Conservation (phyloP, 345 rosid species). For the Punica granatum region DNA sequence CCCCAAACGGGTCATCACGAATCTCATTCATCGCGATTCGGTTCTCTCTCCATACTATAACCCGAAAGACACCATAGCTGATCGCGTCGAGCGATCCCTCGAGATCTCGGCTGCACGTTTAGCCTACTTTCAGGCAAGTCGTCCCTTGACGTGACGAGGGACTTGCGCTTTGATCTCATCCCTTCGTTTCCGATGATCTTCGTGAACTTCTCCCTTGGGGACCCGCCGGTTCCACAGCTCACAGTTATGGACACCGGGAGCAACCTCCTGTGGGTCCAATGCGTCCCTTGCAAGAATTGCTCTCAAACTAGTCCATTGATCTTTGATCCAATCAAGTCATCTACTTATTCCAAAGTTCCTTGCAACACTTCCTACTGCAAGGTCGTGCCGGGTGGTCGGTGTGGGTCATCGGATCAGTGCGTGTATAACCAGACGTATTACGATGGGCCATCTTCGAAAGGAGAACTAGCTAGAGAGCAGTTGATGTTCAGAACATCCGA, state of each 20-base stretch:
- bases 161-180: neutral
- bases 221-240: conserved; percentile 28
- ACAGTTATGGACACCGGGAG: conserved; percentile 39
- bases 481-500: conserved; percentile 23
- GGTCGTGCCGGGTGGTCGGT: conserved; percentile 3
- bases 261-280: conserved; percentile 30
- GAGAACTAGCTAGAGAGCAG: conserved; percentile 16
- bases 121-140: conserved; percentile 9
- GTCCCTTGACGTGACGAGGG: neutral
- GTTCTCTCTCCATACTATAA: conserved; percentile 11
- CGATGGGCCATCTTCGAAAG: conserved; percentile 9
- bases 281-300: conserved; percentile 23
- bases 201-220: conserved; percentile 27
- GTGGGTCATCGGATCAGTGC: conserved; percentile 13
- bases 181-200: conserved; percentile 16
- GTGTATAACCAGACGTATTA: conserved; percentile 14
- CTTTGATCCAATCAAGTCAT: conserved; percentile 19
- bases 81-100: conserved; percentile 1
- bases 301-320: neutral
- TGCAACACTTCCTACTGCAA: conserved; percentile 12
- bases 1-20: conserved; percentile 4
- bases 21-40: conserved; percentile 23
- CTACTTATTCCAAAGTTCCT: conserved; percentile 16
- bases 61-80: neutral
- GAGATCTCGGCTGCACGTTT: conserved; percentile 23